Evolutionary conservation across 768 basidiomycete species (phyloP), one percentile per base, ranked within the genome.

Genomic region (Amanita molliuscula): DNA sequence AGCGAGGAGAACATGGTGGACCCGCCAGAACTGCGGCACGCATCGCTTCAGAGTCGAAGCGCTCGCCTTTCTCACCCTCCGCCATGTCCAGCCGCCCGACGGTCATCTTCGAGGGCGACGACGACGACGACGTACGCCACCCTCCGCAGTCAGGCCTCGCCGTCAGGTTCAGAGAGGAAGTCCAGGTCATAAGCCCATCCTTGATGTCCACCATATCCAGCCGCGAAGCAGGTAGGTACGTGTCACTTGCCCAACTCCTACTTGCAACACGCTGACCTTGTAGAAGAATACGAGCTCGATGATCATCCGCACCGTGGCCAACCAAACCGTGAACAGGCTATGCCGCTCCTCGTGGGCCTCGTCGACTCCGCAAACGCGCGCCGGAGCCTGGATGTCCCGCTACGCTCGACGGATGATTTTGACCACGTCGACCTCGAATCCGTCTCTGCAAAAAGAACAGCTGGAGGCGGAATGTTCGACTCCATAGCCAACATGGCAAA

Each of bases 401-500:
- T 78, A 46, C 66, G 66, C 34, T 55, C 63, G 31, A 56, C 64
- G 25, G 70, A 64, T 52, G 65, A 62, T 43, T 58, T 65, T 50
- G 64, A 6, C 52, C 57, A 21, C 62, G 60, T 21, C 65, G 74
- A 92, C 68, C 63, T 93, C 59, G 78, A 93, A 51, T 82, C 84
- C 53, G 66, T 94, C 26, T 79, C 82, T 37, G 73, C 75, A 18
- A 84, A 84, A 62, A 70, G 72, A 40, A 72, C 66, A 34, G 76
- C 81, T 0, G 86, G 88, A 40, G 88, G 89, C 18, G 81, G 82
- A 0, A 65, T 92, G 70, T 8, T 90, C 1, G 82, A 88, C 59
- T 90, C 88, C 6, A 75, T 89, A 51, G 85, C 88, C 18, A 88
- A 94, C 62, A 96, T 96, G 95, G 88, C 91, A 18, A 97, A 98